phyloP scores from a whole-genome alignment of 345 rosid species.

The Ricinus communis region DNA sequence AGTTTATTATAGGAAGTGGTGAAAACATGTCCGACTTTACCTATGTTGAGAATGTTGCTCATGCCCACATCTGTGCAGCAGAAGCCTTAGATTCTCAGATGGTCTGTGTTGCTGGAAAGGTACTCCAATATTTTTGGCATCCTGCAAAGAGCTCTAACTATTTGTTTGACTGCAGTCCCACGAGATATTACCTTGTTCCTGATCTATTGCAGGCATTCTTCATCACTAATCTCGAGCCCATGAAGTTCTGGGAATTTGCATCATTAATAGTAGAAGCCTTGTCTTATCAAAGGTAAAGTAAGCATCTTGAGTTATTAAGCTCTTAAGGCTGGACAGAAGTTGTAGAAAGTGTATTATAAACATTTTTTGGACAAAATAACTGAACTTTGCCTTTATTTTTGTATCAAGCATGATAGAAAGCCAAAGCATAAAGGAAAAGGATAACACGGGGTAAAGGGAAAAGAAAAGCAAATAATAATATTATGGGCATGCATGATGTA shows the following conservation, averaged over 20 bases:
- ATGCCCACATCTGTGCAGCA: conserved; percentile 78
- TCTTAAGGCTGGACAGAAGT: not conserved
- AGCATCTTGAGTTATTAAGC: not conserved
- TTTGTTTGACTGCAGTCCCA: not conserved
- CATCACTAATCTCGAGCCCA: conserved; percentile 77
- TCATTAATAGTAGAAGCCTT: conserved; percentile 65
- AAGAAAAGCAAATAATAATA: not conserved
- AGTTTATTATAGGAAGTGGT: conserved; percentile 82
- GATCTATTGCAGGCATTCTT: conserved; percentile 74
- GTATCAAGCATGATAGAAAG: not conserved
- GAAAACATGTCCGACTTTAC: conserved; percentile 89
- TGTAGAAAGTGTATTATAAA: not conserved
- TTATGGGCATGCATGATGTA: not conserved
- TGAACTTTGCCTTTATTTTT: not conserved
- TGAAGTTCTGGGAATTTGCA: conserved; percentile 77
- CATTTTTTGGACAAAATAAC: not conserved
- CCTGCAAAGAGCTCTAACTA: not conserved
- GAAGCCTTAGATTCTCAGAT: conserved; percentile 68
- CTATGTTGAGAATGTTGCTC: conserved; percentile 79
- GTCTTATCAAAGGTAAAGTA: conserved; percentile 74
- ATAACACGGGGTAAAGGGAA: not conserved
- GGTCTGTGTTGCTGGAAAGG: conserved; percentile 93
- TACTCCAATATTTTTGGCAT: conserved; percentile 26
- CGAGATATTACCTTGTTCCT: conserved; percentile 8
- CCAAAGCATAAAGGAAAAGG: not conserved